Evolutionary conservation across 2,329 filamentous ascomycete genomes (phyloP).

Genomic region (Ceratocystiopsis sp.): DNA sequence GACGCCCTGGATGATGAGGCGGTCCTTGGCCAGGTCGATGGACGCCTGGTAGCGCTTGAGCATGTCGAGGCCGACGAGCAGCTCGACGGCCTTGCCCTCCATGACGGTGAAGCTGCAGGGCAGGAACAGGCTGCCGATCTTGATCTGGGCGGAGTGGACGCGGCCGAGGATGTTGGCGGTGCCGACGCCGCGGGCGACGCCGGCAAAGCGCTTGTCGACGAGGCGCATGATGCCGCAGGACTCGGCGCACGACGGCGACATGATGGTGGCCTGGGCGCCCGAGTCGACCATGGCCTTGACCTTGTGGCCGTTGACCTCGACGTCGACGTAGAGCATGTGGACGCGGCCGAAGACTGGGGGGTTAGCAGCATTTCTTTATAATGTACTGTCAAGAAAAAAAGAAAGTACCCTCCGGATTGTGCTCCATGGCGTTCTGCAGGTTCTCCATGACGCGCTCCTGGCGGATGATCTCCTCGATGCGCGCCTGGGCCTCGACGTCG

Average conservation of each 20-base stretch:
- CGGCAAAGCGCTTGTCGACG: constrained; percentile 80
- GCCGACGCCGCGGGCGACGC: constrained; percentile 82
- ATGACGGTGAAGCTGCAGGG: constrained; percentile 97
- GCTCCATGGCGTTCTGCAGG: constrained; percentile 87
- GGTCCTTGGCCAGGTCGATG: constrained; percentile 74
- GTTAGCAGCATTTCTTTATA: no score
- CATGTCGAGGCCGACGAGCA: constrained; percentile 90
- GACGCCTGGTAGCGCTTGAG: constrained; percentile 86
- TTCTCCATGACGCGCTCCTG: constrained; percentile 92
- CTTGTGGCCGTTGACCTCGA: constrained; percentile 81
- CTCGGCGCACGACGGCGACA: constrained; percentile 87
- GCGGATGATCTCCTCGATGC: constrained; percentile 94
- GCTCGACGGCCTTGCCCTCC: constrained; percentile 93
- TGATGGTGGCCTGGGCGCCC: constrained; percentile 93
- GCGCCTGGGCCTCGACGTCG: constrained; percentile 75
- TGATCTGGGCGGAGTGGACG: constrained; percentile 89
- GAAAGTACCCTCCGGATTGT: constrained; percentile 78
- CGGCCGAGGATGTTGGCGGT: constrained; percentile 89
- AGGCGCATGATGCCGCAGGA: constrained; percentile 91
- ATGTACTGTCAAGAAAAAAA: background rate
- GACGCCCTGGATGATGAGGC: constrained; percentile 72
- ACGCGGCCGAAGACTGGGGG: constrained; percentile 73
- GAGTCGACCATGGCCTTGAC: constrained; percentile 97
- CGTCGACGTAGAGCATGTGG: constrained; percentile 90
- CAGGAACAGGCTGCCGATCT: constrained; percentile 72